A percentile compares a stretch with the other conserved stretches of the same genome.
These are phyloP conservation scores for Setomelanomma holmii DNA, from an alignment of 2,329 filamentous ascomycete species.

Conservation along the genomic window DNA sequence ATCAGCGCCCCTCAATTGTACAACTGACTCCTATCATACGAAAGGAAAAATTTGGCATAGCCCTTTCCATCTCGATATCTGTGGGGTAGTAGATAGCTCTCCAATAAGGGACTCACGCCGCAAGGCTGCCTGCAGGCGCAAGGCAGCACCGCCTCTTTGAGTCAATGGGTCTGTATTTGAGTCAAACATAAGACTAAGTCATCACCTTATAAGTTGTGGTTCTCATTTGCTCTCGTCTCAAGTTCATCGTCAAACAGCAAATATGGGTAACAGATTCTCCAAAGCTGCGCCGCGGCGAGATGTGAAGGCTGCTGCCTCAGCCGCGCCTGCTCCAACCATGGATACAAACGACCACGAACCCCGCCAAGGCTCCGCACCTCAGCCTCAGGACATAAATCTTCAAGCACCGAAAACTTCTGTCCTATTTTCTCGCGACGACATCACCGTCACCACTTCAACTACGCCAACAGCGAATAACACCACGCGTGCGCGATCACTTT, in stretches of 20 bases:
- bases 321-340: conserved; percentile 15
- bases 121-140: conserved; percentile 34
- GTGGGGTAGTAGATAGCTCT: conserved; percentile 6
- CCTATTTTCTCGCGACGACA: conserved; percentile 15
- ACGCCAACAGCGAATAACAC: conserved; percentile 18
- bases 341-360: conserved; percentile 12
- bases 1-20: not conserved
- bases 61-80: not conserved
- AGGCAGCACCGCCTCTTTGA: conserved; percentile 36
- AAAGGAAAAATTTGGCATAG: not conserved
- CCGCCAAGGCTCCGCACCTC: conserved; percentile 15
- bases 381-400: not conserved
- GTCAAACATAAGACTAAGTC: conserved; percentile 15
- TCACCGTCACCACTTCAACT: conserved; percentile 6
- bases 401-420: not conserved
- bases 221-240: conserved; percentile 6
- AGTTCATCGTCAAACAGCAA: conserved; percentile 3
- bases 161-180: conserved; percentile 25
- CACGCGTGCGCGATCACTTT: conserved; percentile 8
- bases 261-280: conserved; percentile 39
- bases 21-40: not conserved
- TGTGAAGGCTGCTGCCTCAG: conserved; percentile 25
- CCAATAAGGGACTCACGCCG: conserved; percentile 24
- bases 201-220: not conserved
- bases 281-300: conserved; percentile 27